Evolutionary conservation across 441 rosid genomes (phyloP), one percentile per base, ranked within the genome.

Genomic region (Populus trichocarpa): DNA sequence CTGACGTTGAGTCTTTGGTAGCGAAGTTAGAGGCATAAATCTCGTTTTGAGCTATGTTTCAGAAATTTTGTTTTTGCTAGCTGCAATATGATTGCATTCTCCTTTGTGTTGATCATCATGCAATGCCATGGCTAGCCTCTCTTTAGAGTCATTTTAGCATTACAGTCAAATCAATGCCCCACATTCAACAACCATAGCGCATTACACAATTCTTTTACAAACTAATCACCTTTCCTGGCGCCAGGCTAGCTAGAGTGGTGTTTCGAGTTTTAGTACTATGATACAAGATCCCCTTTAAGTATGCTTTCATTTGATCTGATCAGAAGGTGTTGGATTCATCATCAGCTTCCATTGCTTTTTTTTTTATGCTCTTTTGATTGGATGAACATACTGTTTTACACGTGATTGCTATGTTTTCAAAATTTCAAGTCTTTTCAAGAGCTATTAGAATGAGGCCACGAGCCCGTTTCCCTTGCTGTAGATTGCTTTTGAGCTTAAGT

Each of bases 311-410:
- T 78, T 72, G 83, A 81, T 83, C 25, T 75, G 85, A 68, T 50
- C 59, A 18, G 81, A 72, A 38, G 8, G 12, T 82, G 85, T 89
- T 88, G 85, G 87, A 77, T 79, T 84, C 86, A 75, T 42, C 73
- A 77, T 90, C 88, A 78, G 83, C 85, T 72, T 71, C 88, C 94
- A 89, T 81, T 78, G 46, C 11, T 59, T 76, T 66, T 36, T 18
- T 23, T 28, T 35, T 32, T 61, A 70, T 83, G 78, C 74, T 68
- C 64, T 50, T 16, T 72, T 76, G 78, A 78, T 76, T 82, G 77
- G 74, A 67, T 72, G 68, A 75, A 76, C 67, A 30, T 70, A 25
- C 68, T 28, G 61, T 42, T 68, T 75, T 63, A 38, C 23, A 57
- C 38, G 66, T 75, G 67, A 26, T 79, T 76, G 46, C 74, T 78